phyloP scores from a whole-genome alignment of 148 eudicot genomes.

The Arctostaphylos glauca region DNA sequence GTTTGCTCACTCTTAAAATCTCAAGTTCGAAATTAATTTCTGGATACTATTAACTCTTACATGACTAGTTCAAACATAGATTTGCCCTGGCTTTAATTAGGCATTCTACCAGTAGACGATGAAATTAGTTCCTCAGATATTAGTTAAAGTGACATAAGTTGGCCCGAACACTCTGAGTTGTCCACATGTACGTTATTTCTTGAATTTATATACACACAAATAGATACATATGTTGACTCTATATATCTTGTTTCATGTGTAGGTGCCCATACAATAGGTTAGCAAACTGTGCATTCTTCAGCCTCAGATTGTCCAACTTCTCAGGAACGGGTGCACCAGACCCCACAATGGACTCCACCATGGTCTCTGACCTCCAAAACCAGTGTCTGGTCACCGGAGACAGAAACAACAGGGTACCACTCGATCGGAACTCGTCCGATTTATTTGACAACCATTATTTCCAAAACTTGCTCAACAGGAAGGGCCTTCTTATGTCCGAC shows the following conservation, averaged over 20 bases:
- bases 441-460: slow-evolving; percentile 80
- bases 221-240: neutral
- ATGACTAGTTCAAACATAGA: no score
- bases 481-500: slow-evolving; percentile 67
- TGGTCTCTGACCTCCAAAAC: slow-evolving; percentile 49
- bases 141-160: no score
- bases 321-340: slow-evolving; percentile 57
- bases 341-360: slow-evolving; percentile 37
- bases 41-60: no score
- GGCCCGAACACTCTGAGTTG: no score
- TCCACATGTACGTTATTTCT: no score
- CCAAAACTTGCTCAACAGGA: slow-evolving; percentile 49
- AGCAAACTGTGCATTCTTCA: slow-evolving; percentile 56
- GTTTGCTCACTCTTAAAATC: no score
- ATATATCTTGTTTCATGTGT: neutral
- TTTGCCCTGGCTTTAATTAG: no score
- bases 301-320: slow-evolving; percentile 60
- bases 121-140: no score
- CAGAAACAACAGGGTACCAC: slow-evolving; percentile 59
- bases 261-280: slow-evolving; percentile 53
- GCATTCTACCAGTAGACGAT: no score
- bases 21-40: no score
- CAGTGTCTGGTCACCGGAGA: slow-evolving; percentile 58
- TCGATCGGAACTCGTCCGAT: slow-evolving; percentile 56
- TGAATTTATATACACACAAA: no score